Percentiles rank a stretch among this genome's conserved stretches.
Evolutionary conservation across 2,329 filamentous ascomycete genomes (phyloP).

Genomic region (Trichoderma arundinaceum): DNA sequence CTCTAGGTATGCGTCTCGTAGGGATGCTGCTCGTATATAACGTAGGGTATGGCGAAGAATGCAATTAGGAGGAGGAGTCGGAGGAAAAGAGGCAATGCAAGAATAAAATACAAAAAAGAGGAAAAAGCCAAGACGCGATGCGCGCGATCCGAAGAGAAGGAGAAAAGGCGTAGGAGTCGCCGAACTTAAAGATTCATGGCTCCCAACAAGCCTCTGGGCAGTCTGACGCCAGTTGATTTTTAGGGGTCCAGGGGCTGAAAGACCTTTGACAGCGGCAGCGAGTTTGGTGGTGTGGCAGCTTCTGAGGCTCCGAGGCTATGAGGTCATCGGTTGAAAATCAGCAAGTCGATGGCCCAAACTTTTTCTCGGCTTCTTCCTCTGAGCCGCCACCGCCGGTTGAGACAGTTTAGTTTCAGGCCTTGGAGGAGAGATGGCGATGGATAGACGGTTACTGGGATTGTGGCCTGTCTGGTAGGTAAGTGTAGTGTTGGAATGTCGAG

Average conservation of each 20-base stretch:
- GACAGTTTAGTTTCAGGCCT: no score
- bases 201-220: not conserved
- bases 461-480: no score
- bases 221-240: not conserved
- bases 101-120: not conserved
- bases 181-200: slow-evolving; percentile 17
- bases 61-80: not conserved
- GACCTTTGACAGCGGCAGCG: slow-evolving; percentile 25
- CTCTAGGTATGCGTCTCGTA: no score
- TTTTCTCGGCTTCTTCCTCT: slow-evolving; percentile 1
- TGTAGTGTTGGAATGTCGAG: no score
- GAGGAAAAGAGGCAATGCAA: not conserved
- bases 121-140: not conserved
- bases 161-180: not conserved
- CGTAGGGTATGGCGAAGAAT: not conserved
- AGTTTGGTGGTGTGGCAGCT: slow-evolving; percentile 5
- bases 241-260: slow-evolving; percentile 27
- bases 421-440: no score
- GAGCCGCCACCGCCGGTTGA: not conserved
- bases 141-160: not conserved
- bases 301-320: slow-evolving; percentile 20
- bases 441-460: no score
- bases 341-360: slow-evolving; percentile 15
- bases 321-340: slow-evolving; percentile 27
- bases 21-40: no score